Conservation (phyloP, 768 basidiomycete species). For the Rhodocollybia butyracea region DNA sequence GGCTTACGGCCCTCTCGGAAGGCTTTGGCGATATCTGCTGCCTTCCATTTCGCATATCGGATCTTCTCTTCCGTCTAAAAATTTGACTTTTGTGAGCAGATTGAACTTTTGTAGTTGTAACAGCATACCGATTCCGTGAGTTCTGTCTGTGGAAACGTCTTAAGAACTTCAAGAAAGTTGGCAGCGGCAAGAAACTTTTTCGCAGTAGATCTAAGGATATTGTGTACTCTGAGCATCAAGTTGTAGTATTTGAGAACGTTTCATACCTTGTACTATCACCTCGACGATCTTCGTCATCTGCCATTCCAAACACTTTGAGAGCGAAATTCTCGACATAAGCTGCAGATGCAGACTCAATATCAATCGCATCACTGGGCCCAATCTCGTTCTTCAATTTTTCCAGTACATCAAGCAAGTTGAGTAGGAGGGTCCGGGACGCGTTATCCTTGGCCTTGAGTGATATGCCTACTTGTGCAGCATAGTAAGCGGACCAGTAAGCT, state of each 20-base stretch:
- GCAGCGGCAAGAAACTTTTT: constrained; percentile 94
- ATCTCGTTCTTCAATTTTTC: constrained; percentile 80
- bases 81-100: constrained; percentile 9
- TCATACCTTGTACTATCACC: constrained; percentile 73
- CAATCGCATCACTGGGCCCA: constrained; percentile 73
- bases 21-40: constrained; percentile 91
- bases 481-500: constrained; percentile 96
- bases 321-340: constrained; percentile 97
- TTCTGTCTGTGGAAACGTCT: constrained; percentile 62
- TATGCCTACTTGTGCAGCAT: constrained; percentile 88
- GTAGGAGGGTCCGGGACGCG: constrained; percentile 63
- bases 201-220: constrained; percentile 66
- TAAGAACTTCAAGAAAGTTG: constrained; percentile 89
- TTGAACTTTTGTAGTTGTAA: constrained; percentile 1
- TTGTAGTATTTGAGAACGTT: not conserved
- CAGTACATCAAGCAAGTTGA: constrained; percentile 70
- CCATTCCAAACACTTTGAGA: constrained; percentile 78
- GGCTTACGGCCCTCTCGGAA: constrained; percentile 91
- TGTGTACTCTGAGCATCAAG: constrained; percentile 10
- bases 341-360: constrained; percentile 76
- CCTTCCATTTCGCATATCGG: constrained; percentile 96
- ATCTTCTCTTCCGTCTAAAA: constrained; percentile 88
- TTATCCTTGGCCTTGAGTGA: constrained; percentile 64
- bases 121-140: constrained; percentile 54
- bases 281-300: constrained; percentile 88